phyloP scores from a whole-genome alignment of 2,329 filamentous ascomycete genomes.

The Trichoderma endophyticum region DNA sequence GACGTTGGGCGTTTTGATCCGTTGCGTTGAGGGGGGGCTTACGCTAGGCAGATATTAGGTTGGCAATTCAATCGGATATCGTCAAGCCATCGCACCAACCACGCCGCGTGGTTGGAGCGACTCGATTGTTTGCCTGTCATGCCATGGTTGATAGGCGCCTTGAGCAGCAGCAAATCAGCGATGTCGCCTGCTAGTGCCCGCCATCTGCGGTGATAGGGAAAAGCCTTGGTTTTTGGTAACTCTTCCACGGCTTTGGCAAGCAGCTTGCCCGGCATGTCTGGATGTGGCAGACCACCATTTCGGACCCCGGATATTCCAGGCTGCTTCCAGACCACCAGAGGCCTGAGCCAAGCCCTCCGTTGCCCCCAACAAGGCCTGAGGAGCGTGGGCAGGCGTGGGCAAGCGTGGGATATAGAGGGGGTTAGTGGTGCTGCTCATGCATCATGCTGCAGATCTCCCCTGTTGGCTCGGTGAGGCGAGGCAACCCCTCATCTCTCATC shows the following conservation, averaged over 20 bases:
- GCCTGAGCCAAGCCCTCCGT: slow-evolving; percentile 16
- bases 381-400: slow-evolving; percentile 14
- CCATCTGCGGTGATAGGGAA: neutral
- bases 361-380: slow-evolving; percentile 1
- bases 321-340: slow-evolving; percentile 15
- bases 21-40: slow-evolving; percentile 7
- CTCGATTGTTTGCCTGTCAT: neutral
- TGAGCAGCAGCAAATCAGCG: neutral
- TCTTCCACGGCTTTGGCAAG: neutral
- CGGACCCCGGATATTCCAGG: slow-evolving; percentile 15
- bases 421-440: slow-evolving; percentile 14
- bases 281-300: slow-evolving; percentile 12
- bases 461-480: slow-evolving; percentile 9
- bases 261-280: neutral
- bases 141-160: neutral
- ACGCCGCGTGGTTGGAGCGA: neutral
- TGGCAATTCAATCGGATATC: slow-evolving; percentile 4
- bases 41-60: slow-evolving; percentile 15
- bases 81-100: neutral
- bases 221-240: neutral
- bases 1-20: neutral
- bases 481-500: slow-evolving; percentile 9
- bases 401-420: slow-evolving; percentile 17
- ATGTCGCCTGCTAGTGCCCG: neutral
- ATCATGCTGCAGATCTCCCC: slow-evolving; percentile 19